Conservation (phyloP, 2,329 filamentous ascomycete species). For the Microcyclosporella mali region DNA sequence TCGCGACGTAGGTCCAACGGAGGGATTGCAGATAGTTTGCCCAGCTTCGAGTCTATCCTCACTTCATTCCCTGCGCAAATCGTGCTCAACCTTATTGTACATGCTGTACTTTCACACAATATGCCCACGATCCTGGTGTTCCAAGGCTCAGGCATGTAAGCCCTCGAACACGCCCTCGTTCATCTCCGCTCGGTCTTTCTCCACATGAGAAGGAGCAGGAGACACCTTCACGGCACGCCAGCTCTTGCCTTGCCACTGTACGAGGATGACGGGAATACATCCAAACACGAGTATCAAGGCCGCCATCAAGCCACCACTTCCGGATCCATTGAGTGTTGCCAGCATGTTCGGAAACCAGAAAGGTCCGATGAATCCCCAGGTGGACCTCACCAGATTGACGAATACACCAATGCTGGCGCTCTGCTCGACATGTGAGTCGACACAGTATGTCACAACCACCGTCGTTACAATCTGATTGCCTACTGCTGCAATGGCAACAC, state of each 20-base stretch:
- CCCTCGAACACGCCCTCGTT: background rate
- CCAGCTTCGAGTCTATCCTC: no score
- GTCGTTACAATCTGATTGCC: slow-evolving; percentile 59
- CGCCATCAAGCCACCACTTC: slow-evolving; percentile 34
- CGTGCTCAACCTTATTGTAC: no score
- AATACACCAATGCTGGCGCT: slow-evolving; percentile 53
- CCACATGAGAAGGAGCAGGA: slow-evolving; percentile 14
- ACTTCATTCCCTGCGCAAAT: no score
- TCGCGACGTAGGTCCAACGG: no score
- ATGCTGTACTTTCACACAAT: no score
- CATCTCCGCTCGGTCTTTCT: slow-evolving; percentile 1
- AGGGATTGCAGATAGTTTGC: no score
- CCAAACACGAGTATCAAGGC: slow-evolving; percentile 28
- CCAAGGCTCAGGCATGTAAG: no score
- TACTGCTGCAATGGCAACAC: slow-evolving; percentile 43
- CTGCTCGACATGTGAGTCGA: slow-evolving; percentile 52
- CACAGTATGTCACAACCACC: slow-evolving; percentile 53
- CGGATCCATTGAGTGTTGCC: slow-evolving; percentile 30
- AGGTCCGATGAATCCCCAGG: slow-evolving; percentile 47
- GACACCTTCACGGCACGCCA: slow-evolving; percentile 11
- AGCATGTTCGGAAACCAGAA: slow-evolving; percentile 41
- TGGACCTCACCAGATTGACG: slow-evolving; percentile 43
- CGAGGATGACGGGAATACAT: slow-evolving; percentile 22
- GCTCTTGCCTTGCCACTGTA: slow-evolving; percentile 21
- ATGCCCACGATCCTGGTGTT: no score